Evolutionary conservation across 257 asterid species (phyloP).

Genomic region (Petrea volubilis): DNA sequence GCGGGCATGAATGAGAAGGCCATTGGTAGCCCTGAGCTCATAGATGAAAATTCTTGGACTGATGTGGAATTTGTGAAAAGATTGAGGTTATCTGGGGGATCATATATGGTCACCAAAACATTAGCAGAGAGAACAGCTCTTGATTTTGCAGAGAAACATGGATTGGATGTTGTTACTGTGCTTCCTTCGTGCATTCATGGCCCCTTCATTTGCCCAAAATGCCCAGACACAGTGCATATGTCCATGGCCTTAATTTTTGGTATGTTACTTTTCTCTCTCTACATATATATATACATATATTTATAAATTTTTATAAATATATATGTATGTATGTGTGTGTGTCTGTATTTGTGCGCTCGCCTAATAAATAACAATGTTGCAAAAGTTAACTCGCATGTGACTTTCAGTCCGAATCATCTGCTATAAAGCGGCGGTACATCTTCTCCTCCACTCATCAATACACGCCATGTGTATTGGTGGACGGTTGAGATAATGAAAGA

Average conservation of each 20-base stretch:
- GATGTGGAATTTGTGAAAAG: not conserved
- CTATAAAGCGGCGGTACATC: too few species aligned
- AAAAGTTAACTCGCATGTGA: too few species aligned
- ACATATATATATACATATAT: too few species aligned
- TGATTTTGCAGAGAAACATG: conserved; percentile 42
- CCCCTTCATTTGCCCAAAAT: conserved; percentile 41
- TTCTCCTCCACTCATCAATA: too few species aligned
- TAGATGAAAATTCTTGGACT: not conserved
- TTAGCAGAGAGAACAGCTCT: conserved; percentile 40
- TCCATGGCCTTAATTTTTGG: conserved; percentile 40
- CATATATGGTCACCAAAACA: not conserved
- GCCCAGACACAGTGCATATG: conserved; percentile 30
- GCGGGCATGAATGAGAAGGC: not conserved
- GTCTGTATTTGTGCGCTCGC: too few species aligned
- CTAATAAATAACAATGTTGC: too few species aligned
- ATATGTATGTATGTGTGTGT: too few species aligned
- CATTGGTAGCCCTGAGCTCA: not conserved
- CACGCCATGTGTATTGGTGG: too few species aligned
- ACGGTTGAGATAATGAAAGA: too few species aligned
- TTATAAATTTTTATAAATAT: too few species aligned
- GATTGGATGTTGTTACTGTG: conserved; percentile 42
- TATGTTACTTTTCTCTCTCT: not conserved
- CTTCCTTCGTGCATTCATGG: conserved; percentile 47
- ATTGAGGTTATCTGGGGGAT: not conserved
- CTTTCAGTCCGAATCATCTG: too few species aligned